Conservation (phyloP, 352 stramenopile species). For the Phytopythium aichiense region DNA sequence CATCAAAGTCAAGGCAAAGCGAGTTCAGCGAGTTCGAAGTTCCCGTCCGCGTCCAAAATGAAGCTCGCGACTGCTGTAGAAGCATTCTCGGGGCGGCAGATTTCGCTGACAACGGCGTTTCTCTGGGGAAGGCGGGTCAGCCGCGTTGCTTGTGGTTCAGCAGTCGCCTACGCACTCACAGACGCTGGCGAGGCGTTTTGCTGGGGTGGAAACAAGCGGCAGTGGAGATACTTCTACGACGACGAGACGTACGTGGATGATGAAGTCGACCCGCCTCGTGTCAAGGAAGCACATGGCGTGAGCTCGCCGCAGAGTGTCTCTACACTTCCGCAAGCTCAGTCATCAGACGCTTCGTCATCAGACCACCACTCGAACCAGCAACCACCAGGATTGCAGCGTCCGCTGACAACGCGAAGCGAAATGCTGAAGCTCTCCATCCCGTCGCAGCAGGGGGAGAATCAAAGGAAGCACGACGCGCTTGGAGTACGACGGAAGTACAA, state of each 20-base stretch:
- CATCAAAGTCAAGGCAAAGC: background rate
- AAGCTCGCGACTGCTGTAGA: conserved; percentile 31
- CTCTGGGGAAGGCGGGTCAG: conserved; percentile 68
- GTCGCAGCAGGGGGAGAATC: conserved; percentile 33
- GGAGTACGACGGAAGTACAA: conserved; percentile 45
- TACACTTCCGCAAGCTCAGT: too few species aligned
- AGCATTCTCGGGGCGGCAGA: conserved; percentile 47
- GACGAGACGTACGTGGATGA: conserved; percentile 17
- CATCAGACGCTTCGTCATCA: background rate
- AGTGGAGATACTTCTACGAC: conserved; percentile 76
- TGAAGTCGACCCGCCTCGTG: background rate
- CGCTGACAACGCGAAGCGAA: conserved; percentile 49
- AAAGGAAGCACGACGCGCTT: conserved; percentile 26
- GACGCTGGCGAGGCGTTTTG: conserved; percentile 70
- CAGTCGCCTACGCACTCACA: conserved; percentile 61
- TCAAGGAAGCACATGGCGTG: background rate
- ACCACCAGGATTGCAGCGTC: conserved; percentile 9
- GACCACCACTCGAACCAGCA: background rate
- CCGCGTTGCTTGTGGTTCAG: conserved; percentile 41
- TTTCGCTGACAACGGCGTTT: conserved; percentile 64
- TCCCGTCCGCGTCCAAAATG: conserved; percentile 26
- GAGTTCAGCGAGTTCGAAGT: background rate
- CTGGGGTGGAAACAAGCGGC: conserved; percentile 67
- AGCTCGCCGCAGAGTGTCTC: background rate
- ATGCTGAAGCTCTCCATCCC: conserved; percentile 60